Evolutionary conservation across 1,284 basidiomycete species (phyloP).

Genomic region (Filobasidium uniguttulatum): DNA sequence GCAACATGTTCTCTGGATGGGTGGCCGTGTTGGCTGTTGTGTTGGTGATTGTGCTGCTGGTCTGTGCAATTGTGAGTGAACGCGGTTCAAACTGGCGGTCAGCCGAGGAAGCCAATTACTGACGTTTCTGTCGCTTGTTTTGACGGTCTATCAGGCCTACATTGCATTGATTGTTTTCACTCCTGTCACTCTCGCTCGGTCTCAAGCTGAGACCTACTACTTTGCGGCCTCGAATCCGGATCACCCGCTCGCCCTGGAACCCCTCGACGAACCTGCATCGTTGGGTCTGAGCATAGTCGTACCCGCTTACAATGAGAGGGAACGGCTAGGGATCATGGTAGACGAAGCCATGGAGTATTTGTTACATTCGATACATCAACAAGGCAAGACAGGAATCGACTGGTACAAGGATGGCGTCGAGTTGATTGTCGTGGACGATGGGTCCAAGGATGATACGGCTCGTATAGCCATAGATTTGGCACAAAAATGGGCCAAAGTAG

Average conservation of each 20-base stretch:
- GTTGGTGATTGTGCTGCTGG: too few species aligned
- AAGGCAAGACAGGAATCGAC: conserved; percentile 19
- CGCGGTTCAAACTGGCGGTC: too few species aligned
- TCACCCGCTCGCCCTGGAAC: conserved; percentile 27
- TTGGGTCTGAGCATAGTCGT: conserved; percentile 58
- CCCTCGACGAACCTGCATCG: conserved; percentile 31
- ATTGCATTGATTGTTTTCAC: conserved; percentile 16
- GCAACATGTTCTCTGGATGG: too few species aligned
- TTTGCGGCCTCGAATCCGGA: conserved; percentile 10
- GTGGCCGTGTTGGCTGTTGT: too few species aligned
- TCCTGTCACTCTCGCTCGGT: conserved; percentile 3
- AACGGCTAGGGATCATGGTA: conserved; percentile 69
- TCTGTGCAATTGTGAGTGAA: too few species aligned
- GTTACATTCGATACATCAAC: neutral
- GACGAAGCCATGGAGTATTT: conserved; percentile 41
- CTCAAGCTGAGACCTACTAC: conserved; percentile 12
- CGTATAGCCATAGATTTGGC: conserved; percentile 53
- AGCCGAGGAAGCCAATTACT: too few species aligned
- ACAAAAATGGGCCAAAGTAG: conserved; percentile 40
- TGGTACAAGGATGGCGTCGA: conserved; percentile 38
- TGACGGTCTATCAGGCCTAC: conserved; percentile 13
- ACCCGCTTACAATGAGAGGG: conserved; percentile 79
- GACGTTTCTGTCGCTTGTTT: too few species aligned
- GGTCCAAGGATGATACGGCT: conserved; percentile 62
- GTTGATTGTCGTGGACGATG: conserved; percentile 79